A percentile compares a stretch with the other conserved stretches of the same genome.
These are phyloP conservation scores for Alternaria metachromatica DNA, from an alignment of 2,329 filamentous ascomycete species.

Conservation along the genomic window DNA sequence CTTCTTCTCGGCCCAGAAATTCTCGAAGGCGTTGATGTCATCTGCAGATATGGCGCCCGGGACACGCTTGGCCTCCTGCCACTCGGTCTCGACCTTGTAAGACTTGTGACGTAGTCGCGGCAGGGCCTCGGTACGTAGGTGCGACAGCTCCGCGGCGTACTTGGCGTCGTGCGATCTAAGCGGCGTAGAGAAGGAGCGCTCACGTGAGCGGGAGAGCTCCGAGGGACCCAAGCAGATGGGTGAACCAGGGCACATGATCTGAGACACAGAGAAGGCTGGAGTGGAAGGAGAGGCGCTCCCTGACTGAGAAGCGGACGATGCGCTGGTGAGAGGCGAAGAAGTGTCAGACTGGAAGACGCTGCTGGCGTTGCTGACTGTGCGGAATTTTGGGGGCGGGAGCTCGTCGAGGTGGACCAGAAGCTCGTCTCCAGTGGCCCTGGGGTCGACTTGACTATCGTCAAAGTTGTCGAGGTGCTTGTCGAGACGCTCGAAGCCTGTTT, in stretches of 20 bases:
- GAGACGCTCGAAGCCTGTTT: slow-evolving; percentile 40
- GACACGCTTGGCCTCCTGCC: slow-evolving; percentile 38
- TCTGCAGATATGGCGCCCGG: slow-evolving; percentile 30
- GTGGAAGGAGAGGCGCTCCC: slow-evolving; percentile 32
- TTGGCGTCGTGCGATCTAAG: slow-evolving; percentile 44
- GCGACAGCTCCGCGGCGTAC: slow-evolving; percentile 45
- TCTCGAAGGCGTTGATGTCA: slow-evolving; percentile 44
- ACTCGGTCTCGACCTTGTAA: slow-evolving; percentile 45
- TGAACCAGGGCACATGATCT: slow-evolving; percentile 33
- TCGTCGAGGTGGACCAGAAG: slow-evolving; percentile 31
- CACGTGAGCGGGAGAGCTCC: slow-evolving; percentile 24
- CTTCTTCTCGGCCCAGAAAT: slow-evolving; percentile 50
- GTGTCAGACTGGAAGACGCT: slow-evolving; percentile 36
- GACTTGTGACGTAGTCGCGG: slow-evolving; percentile 52
- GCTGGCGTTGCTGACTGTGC: slow-evolving; percentile 40
- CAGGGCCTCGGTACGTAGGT: slow-evolving; percentile 50
- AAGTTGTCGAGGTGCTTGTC: slow-evolving; percentile 31
- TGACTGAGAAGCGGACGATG: slow-evolving; percentile 34
- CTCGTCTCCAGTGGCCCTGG: slow-evolving; percentile 31
- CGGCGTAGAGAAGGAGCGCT: slow-evolving; percentile 44
- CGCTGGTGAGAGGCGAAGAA: slow-evolving; percentile 32
- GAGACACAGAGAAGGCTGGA: slow-evolving; percentile 27
- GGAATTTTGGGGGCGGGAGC: slow-evolving; percentile 33
- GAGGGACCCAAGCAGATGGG: slow-evolving; percentile 38
- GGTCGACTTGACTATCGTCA: slow-evolving; percentile 17